A percentile compares a stretch with the other conserved stretches of the same genome.
These are phyloP conservation scores for Magnusiomyces paraingens DNA, from an alignment of 1,139 yeast genomes.

Conservation along the genomic window DNA sequence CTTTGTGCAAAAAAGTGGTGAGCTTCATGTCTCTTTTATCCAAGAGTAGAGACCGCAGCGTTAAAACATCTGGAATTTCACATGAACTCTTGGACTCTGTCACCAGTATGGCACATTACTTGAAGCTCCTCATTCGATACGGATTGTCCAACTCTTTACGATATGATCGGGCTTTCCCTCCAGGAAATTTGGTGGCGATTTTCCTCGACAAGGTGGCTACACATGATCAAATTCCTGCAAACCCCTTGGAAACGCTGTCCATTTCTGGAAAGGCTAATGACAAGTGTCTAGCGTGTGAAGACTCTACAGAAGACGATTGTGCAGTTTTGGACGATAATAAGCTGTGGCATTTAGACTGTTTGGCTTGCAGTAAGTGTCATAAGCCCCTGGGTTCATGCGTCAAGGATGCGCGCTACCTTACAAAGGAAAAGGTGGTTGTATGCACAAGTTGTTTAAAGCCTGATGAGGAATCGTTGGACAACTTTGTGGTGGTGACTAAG, in stretches of 20 bases:
- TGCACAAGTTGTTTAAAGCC: constrained; percentile 53
- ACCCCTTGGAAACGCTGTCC: constrained; percentile 42
- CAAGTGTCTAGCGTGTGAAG: constrained; percentile 61
- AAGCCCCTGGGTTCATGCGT: constrained; percentile 19
- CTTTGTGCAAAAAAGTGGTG: constrained; percentile 49
- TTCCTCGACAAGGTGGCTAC: constrained; percentile 50
- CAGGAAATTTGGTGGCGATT: constrained; percentile 56
- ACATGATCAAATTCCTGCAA: constrained; percentile 40
- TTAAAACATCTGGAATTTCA: constrained; percentile 27
- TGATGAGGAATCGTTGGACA: constrained; percentile 42
- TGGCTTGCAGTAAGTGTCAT: constrained; percentile 44
- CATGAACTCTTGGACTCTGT: constrained; percentile 76
- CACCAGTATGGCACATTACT: constrained; percentile 88
- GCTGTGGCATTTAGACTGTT: constrained; percentile 81
- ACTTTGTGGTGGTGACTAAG: constrained; percentile 58
- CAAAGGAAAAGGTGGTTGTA: constrained; percentile 36
- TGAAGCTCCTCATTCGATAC: constrained; percentile 74
- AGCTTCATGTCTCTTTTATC: constrained; percentile 39
- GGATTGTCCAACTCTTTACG: constrained; percentile 73
- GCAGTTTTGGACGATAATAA: constrained; percentile 45
- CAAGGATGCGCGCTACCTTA: constrained; percentile 40
- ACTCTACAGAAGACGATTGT: constrained; percentile 80
- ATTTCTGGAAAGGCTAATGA: constrained; percentile 70
- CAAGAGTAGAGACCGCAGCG: constrained; percentile 29
- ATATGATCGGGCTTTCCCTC: constrained; percentile 51